Conservation (phyloP, 2,329 filamentous ascomycete species). For the Alternaria consortialis region DNA sequence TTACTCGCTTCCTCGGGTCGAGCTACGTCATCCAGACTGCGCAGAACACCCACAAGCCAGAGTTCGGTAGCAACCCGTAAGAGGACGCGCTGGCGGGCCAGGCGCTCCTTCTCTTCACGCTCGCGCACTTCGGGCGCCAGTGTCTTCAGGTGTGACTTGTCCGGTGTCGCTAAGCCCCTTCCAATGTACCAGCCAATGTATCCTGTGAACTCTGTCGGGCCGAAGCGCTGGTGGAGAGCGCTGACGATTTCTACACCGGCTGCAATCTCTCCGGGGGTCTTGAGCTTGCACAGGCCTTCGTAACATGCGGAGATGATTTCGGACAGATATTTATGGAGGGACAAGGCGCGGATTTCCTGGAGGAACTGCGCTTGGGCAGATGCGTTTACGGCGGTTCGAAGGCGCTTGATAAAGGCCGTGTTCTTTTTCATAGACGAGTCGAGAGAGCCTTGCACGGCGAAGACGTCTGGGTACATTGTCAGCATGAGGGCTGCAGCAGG, state of each 20-base stretch:
- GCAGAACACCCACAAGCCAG: constrained; percentile 89
- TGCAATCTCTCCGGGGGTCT: constrained; percentile 89
- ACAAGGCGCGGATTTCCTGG: constrained; percentile 87
- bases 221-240: constrained; percentile 95
- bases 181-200: constrained; percentile 93
- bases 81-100: constrained; percentile 84
- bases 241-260: constrained; percentile 92
- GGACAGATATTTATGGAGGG: constrained; percentile 94
- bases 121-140: constrained; percentile 84
- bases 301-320: constrained; percentile 97
- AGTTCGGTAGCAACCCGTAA: constrained; percentile 92
- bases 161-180: constrained; percentile 88
- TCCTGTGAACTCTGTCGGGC: constrained; percentile 86
- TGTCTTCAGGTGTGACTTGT: constrained; percentile 82
- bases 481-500: constrained; percentile 19
- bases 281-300: constrained; percentile 90
- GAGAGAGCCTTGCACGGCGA: constrained; percentile 78
- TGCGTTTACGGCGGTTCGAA: constrained; percentile 86
- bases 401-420: constrained; percentile 95
- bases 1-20: constrained; percentile 71
- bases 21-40: constrained; percentile 77
- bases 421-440: constrained; percentile 98
- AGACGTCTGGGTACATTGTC: constrained; percentile 69
- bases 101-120: constrained; percentile 93
- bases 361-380: constrained; percentile 84